A percentile compares a stretch with the other conserved stretches of the same genome.
These are phyloP conservation scores for Pulveroboletus ravenelii DNA, from an alignment of 768 basidiomycete species.

Conservation along the genomic window DNA sequence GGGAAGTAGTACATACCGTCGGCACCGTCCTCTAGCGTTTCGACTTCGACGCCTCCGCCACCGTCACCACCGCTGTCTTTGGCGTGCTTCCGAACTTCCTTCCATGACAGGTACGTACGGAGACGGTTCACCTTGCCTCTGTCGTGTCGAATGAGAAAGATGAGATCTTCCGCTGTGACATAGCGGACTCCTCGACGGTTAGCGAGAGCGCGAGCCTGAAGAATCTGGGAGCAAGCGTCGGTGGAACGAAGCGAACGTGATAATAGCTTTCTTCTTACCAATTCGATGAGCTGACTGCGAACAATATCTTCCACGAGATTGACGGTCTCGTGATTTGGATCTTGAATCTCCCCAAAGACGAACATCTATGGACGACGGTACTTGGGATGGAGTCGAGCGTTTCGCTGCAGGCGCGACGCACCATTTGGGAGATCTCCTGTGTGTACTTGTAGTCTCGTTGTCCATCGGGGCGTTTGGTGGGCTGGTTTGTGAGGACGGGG, in stretches of 20 bases:
- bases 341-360: constrained; percentile 35
- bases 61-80: constrained; percentile 86
- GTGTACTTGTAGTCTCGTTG: constrained; percentile 78
- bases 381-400: not conserved
- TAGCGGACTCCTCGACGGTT: constrained; percentile 30
- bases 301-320: constrained; percentile 94
- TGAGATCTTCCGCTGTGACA: too few species aligned
- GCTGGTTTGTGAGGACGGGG: too few species aligned
- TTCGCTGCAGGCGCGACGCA: constrained; percentile 23
- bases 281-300: constrained; percentile 83
- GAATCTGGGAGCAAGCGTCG: constrained; percentile 47
- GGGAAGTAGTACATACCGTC: constrained; percentile 48
- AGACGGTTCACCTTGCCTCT: constrained; percentile 90
- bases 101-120: constrained; percentile 25
- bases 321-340: constrained; percentile 31
- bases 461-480: constrained; percentile 2
- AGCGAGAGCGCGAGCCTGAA: constrained; percentile 83
- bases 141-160: constrained; percentile 53
- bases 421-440: constrained; percentile 94
- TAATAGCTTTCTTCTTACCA: constrained; percentile 41
- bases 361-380: constrained; percentile 63
- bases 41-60: constrained; percentile 76
- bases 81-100: constrained; percentile 92
- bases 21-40: constrained; percentile 30
- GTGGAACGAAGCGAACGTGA: not conserved